Percentiles rank a stretch among this genome's conserved stretches.
Evolutionary conservation across 306 rosid species (phyloP).

Genomic region (Canavalia ensiformis): DNA sequence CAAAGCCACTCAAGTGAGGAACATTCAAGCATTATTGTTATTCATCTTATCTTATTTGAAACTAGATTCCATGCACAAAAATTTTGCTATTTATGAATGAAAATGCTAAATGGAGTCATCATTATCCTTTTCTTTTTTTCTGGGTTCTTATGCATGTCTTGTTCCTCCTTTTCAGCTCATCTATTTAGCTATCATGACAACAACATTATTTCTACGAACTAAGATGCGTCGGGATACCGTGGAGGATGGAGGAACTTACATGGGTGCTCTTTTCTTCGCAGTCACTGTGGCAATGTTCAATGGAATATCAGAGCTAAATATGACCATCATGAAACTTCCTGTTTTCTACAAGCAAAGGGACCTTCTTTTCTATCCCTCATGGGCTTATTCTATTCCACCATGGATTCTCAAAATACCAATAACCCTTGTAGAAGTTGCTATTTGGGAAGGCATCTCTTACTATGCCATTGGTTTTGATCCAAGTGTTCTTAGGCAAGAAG

Average conservation of each 20-base stretch:
- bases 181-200: conserved; percentile 67
- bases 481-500: conserved; percentile 68
- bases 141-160: conserved; percentile 22
- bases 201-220: conserved; percentile 80
- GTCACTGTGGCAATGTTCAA: conserved; percentile 80
- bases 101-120: conserved; percentile 5
- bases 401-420: conserved; percentile 94
- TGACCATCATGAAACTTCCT: conserved; percentile 90
- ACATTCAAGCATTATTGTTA: background rate
- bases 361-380: conserved; percentile 85
- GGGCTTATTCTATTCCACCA: conserved; percentile 87
- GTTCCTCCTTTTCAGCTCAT: conserved; percentile 62
- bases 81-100: background rate
- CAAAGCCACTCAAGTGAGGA: conserved; percentile 74
- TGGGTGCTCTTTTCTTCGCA: conserved; percentile 89
- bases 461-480: conserved; percentile 87
- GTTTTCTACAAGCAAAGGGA: conserved; percentile 92
- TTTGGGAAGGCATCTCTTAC: conserved; percentile 84
- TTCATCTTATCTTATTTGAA: conserved; percentile 11
- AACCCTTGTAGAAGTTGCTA: conserved; percentile 67
- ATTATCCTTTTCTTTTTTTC: background rate
- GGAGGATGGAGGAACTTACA: conserved; percentile 74
- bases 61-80: background rate
- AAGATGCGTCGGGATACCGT: conserved; percentile 68
- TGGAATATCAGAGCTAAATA: conserved; percentile 83